These are phyloP conservation scores for Pisolithus microcarpus DNA, from an alignment of 768 basidiomycete genomes.

Conservation along the genomic window DNA sequence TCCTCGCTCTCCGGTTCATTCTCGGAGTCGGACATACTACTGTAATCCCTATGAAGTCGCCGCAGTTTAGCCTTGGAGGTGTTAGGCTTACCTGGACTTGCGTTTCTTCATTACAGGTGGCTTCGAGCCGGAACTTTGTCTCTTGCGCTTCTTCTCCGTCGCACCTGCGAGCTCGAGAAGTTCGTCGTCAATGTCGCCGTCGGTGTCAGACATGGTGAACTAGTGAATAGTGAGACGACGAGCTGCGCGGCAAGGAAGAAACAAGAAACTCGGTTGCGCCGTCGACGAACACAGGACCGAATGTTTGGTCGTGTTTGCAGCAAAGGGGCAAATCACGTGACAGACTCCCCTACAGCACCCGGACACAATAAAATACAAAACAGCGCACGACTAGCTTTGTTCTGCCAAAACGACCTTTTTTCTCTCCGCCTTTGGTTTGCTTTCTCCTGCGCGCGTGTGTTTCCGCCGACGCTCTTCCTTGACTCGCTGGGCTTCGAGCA, in stretches of 20 bases:
- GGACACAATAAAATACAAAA: constrained; percentile 3
- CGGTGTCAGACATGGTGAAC: constrained; percentile 41
- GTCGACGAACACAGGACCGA: background rate
- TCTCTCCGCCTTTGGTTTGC: constrained; percentile 85
- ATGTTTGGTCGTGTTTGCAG: constrained; percentile 18
- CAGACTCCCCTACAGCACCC: background rate
- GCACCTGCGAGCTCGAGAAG: constrained; percentile 77
- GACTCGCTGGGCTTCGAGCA: constrained; percentile 82
- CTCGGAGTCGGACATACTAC: constrained; percentile 41
- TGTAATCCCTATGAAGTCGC: constrained; percentile 5
- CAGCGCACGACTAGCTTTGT: constrained; percentile 38
- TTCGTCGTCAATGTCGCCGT: constrained; percentile 56
- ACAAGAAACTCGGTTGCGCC: background rate
- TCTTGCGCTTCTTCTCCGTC: constrained; percentile 58
- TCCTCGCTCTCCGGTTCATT: constrained; percentile 58
- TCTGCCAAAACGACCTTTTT: constrained; percentile 82
- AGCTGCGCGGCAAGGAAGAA: background rate
- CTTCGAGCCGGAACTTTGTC: constrained; percentile 40
- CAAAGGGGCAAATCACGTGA: constrained; percentile 10
- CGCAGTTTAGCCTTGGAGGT: constrained; percentile 2
- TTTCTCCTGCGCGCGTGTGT: constrained; percentile 80
- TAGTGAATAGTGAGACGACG: background rate
- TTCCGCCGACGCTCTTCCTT: constrained; percentile 91
- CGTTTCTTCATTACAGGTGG: constrained; percentile 54
- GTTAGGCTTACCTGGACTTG: constrained; percentile 56